Percentiles rank a stretch among this genome's conserved stretches.
phyloP scores from a whole-genome alignment of 139 green algal species.

The Micractinium conductrix region DNA sequence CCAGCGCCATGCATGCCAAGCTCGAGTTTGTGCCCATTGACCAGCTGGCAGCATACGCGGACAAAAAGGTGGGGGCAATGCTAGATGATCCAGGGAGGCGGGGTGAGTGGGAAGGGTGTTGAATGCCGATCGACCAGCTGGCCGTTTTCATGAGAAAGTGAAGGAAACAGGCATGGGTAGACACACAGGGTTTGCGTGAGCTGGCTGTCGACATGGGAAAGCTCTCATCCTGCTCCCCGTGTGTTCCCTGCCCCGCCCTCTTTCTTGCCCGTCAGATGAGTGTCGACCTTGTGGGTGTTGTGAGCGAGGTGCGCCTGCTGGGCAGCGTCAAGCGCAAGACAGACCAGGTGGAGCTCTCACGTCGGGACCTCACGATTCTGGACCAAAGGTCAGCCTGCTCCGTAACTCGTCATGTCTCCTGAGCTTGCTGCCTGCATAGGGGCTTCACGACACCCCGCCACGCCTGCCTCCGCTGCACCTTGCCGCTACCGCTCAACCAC shows the following conservation, averaged over 20 bases:
- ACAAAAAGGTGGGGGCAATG: constrained; percentile 65
- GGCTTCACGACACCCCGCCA: no score
- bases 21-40: constrained; percentile 77
- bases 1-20: constrained; percentile 53
- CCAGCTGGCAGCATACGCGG: constrained; percentile 62
- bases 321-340: constrained; percentile 85
- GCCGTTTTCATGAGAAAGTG: no score
- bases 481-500: no score
- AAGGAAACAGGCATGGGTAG: no score
- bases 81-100: no score
- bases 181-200: no score
- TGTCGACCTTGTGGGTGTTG: constrained; percentile 84
- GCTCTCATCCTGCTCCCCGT: background rate
- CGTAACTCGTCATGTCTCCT: background rate
- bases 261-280: constrained; percentile 41
- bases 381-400: constrained; percentile 68
- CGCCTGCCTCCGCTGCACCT: no score
- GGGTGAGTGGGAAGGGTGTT: no score
- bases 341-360: constrained; percentile 75
- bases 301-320: constrained; percentile 59
- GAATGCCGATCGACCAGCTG: no score
- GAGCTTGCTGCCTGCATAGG: no score
- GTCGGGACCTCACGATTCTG: constrained; percentile 75
- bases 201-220: no score
- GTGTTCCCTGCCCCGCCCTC: background rate